Evolutionary conservation across 2,329 filamentous ascomycete species (phyloP).

Genomic region (Fusarium sp.): DNA sequence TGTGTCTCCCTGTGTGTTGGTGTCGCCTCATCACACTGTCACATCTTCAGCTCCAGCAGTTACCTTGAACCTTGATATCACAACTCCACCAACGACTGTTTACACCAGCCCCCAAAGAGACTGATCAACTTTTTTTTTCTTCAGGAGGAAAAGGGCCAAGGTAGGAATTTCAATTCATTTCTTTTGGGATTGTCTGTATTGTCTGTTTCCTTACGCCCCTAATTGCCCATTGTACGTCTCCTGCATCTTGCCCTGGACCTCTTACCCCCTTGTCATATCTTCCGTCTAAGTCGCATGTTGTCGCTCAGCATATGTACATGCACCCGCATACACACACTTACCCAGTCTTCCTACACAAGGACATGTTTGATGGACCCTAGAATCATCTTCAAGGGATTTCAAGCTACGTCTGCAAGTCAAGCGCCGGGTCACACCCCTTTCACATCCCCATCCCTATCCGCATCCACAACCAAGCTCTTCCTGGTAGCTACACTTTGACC

Average conservation of each 20-base stretch:
- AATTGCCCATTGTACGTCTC: conserved; percentile 16
- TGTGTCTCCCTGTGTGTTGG: conserved; percentile 12
- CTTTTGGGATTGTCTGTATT: background rate
- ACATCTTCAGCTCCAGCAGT: conserved; percentile 34
- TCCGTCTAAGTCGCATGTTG: conserved; percentile 26
- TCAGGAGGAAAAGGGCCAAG: background rate
- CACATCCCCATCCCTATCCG: conserved; percentile 38
- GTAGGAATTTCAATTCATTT: conserved; percentile 12
- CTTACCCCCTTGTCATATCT: conserved; percentile 13
- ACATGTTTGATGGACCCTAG: conserved; percentile 31
- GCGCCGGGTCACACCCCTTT: conserved; percentile 46
- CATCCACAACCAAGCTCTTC: conserved; percentile 40
- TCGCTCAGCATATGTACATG: conserved; percentile 28
- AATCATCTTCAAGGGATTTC: conserved; percentile 34
- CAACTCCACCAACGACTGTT: conserved; percentile 30
- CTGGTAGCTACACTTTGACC: conserved; percentile 24
- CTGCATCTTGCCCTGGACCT: conserved; percentile 13
- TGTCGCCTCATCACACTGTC: conserved; percentile 40
- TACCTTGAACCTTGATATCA: conserved; percentile 22
- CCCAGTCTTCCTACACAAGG: background rate
- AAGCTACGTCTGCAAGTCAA: conserved; percentile 46
- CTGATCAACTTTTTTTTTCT: conserved; percentile 18
- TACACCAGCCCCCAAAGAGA: conserved; percentile 21
- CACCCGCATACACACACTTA: conserved; percentile 20
- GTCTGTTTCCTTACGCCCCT: background rate